phyloP scores from a whole-genome alignment of 2,329 filamentous ascomycete genomes.

The Emmonsia crescens region DNA sequence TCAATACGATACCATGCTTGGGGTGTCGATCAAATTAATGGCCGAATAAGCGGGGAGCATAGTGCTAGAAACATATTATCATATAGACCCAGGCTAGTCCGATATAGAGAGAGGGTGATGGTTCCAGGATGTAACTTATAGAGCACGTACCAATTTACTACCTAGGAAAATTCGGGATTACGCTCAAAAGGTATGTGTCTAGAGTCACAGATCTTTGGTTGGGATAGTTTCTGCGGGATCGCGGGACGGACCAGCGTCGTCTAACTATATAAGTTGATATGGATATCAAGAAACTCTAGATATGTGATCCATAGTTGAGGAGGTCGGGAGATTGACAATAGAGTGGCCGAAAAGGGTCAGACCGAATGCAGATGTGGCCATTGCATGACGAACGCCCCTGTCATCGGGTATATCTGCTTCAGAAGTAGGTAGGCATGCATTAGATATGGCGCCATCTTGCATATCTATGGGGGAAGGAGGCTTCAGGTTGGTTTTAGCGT shows the following conservation, averaged over 20 bases:
- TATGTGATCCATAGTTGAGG: not conserved
- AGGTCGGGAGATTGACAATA: not conserved
- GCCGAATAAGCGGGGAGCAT: not conserved
- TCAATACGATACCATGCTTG: not conserved
- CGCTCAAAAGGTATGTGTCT: not conserved
- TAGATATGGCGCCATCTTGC: not conserved
- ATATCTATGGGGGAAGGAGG: not conserved
- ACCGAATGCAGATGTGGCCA: not conserved
- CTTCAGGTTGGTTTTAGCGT: not conserved
- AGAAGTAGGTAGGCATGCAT: conserved; percentile 1
- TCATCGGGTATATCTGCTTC: not conserved
- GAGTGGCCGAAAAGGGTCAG: not conserved
- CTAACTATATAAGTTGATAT: not conserved
- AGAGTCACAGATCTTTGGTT: not conserved
- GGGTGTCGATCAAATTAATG: not conserved
- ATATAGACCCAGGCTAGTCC: too few relatives aligned
- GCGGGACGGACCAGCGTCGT: not conserved
- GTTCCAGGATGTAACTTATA: not conserved
- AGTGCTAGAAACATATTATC: not conserved
- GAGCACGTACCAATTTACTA: not conserved
- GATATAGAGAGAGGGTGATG: not conserved
- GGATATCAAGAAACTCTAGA: not conserved
- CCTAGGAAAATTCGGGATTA: not conserved
- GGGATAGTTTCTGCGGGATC: not conserved
- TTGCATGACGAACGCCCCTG: not conserved